These are phyloP conservation scores for Colletotrichum sp. DNA, from an alignment of 2,329 filamentous ascomycete genomes.

Conservation along the genomic window DNA sequence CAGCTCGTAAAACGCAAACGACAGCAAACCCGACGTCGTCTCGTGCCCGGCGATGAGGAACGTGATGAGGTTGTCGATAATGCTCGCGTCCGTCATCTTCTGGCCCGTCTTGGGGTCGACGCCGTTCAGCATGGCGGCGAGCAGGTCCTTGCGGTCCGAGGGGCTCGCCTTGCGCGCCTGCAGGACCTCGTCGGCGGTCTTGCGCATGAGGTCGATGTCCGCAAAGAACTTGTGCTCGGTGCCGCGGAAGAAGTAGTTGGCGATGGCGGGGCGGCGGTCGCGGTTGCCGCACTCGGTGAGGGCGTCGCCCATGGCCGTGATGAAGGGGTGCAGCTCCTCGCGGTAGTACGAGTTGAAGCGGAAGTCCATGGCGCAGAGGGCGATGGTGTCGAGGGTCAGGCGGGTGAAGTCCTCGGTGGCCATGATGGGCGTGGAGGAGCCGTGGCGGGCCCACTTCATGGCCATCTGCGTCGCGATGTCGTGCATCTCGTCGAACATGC, in stretches of 20 bases:
- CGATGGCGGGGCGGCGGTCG: conserved; percentile 48
- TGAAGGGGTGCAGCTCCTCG: conserved; percentile 37
- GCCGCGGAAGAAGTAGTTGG: conserved; percentile 49
- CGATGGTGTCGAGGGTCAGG: conserved; percentile 66
- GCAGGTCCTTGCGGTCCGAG: conserved; percentile 59
- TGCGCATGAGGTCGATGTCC: conserved; percentile 57
- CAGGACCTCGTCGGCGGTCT: conserved; percentile 63
- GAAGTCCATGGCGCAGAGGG: conserved; percentile 62
- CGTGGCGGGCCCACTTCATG: conserved; percentile 58
- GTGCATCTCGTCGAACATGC: conserved; percentile 59
- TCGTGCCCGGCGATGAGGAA: conserved; percentile 74
- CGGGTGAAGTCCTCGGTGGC: conserved; percentile 66
- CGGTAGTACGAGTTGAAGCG: conserved; percentile 69
- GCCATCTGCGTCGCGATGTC: conserved; percentile 59
- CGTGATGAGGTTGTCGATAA: conserved; percentile 72
- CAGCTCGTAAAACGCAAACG: conserved; percentile 70
- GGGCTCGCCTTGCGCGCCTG: conserved; percentile 61
- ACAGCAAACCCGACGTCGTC: conserved; percentile 71
- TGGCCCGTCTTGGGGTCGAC: conserved; percentile 69
- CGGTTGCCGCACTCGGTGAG: conserved; percentile 60
- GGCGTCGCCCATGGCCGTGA: conserved; percentile 65
- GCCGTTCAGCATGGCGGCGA: conserved; percentile 71
- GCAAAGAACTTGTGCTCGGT: conserved; percentile 49
- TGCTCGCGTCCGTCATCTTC: conserved; percentile 61
- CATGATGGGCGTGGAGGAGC: conserved; percentile 49